These are phyloP conservation scores for Xylaria polymorpha DNA, from an alignment of 2,329 filamentous ascomycete genomes.

Conservation along the genomic window DNA sequence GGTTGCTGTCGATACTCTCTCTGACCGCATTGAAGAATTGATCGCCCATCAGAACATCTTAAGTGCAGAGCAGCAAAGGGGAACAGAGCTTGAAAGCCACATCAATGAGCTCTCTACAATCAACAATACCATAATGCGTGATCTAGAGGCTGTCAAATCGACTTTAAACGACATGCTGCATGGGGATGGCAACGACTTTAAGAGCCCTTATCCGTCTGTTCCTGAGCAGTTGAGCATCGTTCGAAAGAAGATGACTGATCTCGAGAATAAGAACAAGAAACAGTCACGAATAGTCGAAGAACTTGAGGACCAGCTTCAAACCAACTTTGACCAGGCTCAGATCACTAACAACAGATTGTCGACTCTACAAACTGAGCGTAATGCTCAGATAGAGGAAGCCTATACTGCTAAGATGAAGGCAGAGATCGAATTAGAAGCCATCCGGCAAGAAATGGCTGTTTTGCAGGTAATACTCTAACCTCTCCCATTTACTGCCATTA, in stretches of 20 bases:
- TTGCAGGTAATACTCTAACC: constrained; percentile 73
- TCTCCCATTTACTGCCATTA: not conserved
- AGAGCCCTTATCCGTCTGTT: constrained; percentile 60
- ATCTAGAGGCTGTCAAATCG: constrained; percentile 71
- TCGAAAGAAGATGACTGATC: constrained; percentile 72
- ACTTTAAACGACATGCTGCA: constrained; percentile 65
- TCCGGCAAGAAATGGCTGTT: constrained; percentile 76
- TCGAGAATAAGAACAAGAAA: constrained; percentile 82
- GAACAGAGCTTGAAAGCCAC: constrained; percentile 66
- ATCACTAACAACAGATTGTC: constrained; percentile 86
- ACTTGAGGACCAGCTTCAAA: constrained; percentile 94
- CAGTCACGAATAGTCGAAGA: constrained; percentile 93
- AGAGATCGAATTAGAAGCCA: constrained; percentile 74
- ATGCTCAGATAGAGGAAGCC: constrained; percentile 81
- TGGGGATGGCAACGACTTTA: constrained; percentile 59
- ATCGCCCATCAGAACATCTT: constrained; percentile 70
- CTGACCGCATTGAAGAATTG: constrained; percentile 69
- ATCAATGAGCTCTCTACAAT: constrained; percentile 66
- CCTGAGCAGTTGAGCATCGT: constrained; percentile 69
- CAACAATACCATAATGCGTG: constrained; percentile 69
- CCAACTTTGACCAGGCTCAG: constrained; percentile 94
- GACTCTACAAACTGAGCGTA: constrained; percentile 79
- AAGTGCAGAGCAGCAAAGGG: constrained; percentile 67
- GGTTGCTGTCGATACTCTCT: constrained; percentile 74
- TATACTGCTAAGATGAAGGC: constrained; percentile 71